Percentiles rank a stretch among this genome's conserved stretches.
These are phyloP conservation scores for Sarocladiaceae sp. DNA, from an alignment of 2,329 filamentous ascomycete genomes.

Conservation along the genomic window DNA sequence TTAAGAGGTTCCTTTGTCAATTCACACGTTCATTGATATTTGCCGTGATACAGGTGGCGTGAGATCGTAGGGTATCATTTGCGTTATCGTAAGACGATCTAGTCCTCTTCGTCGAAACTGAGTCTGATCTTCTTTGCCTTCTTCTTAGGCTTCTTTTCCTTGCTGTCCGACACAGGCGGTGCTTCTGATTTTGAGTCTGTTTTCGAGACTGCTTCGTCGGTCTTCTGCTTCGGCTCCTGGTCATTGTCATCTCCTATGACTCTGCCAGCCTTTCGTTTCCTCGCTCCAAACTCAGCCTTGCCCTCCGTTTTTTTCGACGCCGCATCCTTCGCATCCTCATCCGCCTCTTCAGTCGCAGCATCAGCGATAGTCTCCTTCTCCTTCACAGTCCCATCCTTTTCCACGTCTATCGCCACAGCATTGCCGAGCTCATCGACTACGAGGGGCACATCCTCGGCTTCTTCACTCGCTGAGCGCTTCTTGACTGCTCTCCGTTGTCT, in stretches of 20 bases:
- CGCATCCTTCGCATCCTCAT: conserved; percentile 18
- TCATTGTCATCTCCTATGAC: conserved; percentile 30
- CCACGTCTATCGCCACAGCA: conserved; percentile 46
- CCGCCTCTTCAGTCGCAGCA: background rate
- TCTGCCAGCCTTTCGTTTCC: conserved; percentile 18
- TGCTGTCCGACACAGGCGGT: conserved; percentile 16
- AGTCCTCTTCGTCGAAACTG: conserved; percentile 60
- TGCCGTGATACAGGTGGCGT: background rate
- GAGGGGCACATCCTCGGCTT: conserved; percentile 73
- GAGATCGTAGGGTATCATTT: background rate
- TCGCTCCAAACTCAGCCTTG: conserved; percentile 14
- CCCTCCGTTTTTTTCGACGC: background rate
- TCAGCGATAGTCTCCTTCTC: conserved; percentile 18
- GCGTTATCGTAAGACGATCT: background rate
- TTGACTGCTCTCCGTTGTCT: conserved; percentile 40
- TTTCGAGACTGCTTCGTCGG: background rate
- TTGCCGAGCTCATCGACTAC: conserved; percentile 72
- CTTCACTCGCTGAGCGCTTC: conserved; percentile 58
- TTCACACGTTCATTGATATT: conserved; percentile 23
- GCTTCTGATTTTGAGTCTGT: conserved; percentile 15
- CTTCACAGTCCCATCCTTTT: conserved; percentile 39
- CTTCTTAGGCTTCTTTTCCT: conserved; percentile 40
- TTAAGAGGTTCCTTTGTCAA: conserved; percentile 33
- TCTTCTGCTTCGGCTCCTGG: conserved; percentile 16
- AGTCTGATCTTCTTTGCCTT: conserved; percentile 63